Evolutionary conservation across 2,329 filamentous ascomycete genomes (phyloP).

Genomic region (Phaeophleospora eucalypticola): DNA sequence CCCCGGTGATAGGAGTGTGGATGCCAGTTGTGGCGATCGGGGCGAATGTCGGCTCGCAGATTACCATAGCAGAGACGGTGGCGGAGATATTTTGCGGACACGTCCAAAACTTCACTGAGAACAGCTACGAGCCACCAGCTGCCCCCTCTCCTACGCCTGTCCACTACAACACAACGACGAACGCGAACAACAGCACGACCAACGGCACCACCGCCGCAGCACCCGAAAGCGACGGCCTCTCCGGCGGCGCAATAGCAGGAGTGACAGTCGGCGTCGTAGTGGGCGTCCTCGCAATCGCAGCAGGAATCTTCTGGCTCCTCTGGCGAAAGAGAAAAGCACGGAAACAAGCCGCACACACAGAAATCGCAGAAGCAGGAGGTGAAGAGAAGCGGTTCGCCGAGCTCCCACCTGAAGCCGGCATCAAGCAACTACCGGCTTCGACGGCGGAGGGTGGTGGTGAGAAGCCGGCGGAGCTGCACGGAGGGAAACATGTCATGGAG

Average conservation of each 20-base stretch:
- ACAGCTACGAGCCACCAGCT: conserved; percentile 4
- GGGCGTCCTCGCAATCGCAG: background rate
- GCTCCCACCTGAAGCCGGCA: background rate
- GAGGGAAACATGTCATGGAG: background rate
- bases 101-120: conserved; percentile 5
- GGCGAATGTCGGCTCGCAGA: background rate
- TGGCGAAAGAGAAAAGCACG: conserved; percentile 2
- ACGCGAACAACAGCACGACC: background rate
- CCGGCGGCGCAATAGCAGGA: conserved; percentile 9
- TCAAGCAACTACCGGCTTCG: background rate
- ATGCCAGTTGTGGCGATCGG: background rate
- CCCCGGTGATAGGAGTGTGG: conserved; percentile 3
- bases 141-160: conserved; percentile 5
- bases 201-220: background rate
- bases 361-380: background rate
- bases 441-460: background rate
- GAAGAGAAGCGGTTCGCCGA: background rate
- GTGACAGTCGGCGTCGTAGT: conserved; percentile 4
- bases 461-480: background rate
- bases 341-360: background rate
- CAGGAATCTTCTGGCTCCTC: background rate
- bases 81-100: conserved; percentile 5
- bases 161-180: conserved; percentile 2
- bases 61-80: background rate
- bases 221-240: conserved; percentile 1